phyloP scores from a whole-genome alignment of 164 flowering plant genomes.

The Brasenia schreberi region DNA sequence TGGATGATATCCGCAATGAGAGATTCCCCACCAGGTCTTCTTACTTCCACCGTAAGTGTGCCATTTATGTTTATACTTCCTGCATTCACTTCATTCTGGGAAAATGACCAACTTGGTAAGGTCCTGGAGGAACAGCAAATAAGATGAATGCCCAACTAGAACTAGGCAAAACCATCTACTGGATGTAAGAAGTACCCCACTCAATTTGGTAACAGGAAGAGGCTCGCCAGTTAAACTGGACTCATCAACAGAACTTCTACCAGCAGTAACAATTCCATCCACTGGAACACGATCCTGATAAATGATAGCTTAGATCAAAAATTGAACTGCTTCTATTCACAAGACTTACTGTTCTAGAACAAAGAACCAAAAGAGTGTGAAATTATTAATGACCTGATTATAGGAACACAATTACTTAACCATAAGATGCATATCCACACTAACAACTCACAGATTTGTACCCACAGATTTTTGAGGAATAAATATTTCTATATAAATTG shows the following conservation, averaged over 20 bases:
- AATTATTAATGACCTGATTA: no score
- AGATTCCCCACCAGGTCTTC: slow-evolving; percentile 93
- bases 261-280: slow-evolving; percentile 90
- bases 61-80: slow-evolving; percentile 97
- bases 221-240: slow-evolving; percentile 98
- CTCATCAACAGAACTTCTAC: slow-evolving; percentile 95
- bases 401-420: no score
- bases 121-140: not conserved
- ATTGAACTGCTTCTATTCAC: no score
- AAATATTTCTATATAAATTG: no score
- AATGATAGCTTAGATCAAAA: slow-evolving; percentile 3
- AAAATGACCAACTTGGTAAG: not conserved
- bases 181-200: slow-evolving; percentile 51
- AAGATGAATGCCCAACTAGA: not conserved
- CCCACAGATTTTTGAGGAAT: no score
- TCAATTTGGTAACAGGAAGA: slow-evolving; percentile 77
- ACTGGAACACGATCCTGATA: slow-evolving; percentile 89
- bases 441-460: no score
- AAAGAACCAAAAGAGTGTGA: no score
- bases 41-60: slow-evolving; percentile 80
- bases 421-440: no score
- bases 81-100: slow-evolving; percentile 78
- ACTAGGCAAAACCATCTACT: not conserved
- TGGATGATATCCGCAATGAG: slow-evolving; percentile 87
- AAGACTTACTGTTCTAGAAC: no score